Percentiles rank a stretch among this genome's conserved stretches.
Evolutionary conservation across 345 rosid species (phyloP).

Genomic region (Linum tenue): DNA sequence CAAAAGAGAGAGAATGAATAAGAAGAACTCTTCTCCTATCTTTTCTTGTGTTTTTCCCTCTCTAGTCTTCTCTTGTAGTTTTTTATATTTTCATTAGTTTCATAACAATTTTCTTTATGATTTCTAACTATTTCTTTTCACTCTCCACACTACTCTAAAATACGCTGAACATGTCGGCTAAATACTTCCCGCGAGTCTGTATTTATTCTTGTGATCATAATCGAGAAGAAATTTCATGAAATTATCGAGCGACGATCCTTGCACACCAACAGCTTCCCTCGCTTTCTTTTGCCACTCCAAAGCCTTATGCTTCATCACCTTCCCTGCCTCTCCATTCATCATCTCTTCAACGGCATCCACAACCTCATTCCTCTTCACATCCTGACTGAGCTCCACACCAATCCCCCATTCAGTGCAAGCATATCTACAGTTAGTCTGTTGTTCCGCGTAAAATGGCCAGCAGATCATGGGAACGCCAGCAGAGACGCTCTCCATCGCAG

Average conservation of each 20-base stretch:
- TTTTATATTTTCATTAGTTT: too few relatives aligned
- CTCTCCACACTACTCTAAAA: too few relatives aligned
- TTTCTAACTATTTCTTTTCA: too few relatives aligned
- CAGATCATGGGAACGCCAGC: conserved; percentile 31
- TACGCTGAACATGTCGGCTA: too few relatives aligned
- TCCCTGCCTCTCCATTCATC: background rate
- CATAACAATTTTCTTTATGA: too few relatives aligned
- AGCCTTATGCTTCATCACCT: background rate
- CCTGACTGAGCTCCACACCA: background rate
- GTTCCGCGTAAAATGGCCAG: background rate
- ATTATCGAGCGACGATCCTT: background rate
- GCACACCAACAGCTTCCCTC: background rate
- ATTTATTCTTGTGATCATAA: too few relatives aligned
- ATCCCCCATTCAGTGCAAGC: background rate
- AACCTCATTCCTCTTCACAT: background rate
- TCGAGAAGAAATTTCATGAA: too few relatives aligned
- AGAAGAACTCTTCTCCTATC: too few relatives aligned
- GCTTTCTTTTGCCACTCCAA: background rate
- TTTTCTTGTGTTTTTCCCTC: too few relatives aligned
- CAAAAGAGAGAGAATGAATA: too few relatives aligned
- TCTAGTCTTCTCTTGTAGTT: too few relatives aligned
- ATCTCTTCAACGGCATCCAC: background rate
- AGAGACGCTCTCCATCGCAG: conserved; percentile 7
- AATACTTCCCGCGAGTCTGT: too few relatives aligned
- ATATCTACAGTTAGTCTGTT: background rate